phyloP scores from a whole-genome alignment of 495 filamentous ascomycete species.

The Talaromyces ruber region DNA sequence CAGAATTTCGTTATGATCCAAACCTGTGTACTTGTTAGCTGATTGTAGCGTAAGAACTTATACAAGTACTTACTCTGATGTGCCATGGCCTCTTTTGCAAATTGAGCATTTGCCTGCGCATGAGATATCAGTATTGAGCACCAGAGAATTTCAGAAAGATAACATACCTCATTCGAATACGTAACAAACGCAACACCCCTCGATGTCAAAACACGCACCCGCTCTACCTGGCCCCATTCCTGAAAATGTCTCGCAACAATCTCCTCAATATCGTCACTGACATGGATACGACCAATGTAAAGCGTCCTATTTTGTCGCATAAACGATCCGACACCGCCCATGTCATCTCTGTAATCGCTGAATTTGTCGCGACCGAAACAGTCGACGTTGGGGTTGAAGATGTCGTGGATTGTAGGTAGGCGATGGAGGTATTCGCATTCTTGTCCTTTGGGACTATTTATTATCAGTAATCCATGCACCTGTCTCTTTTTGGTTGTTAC shows the following conservation, averaged over 20 bases:
- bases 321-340: slow-evolving; percentile 91
- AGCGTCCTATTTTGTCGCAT: slow-evolving; percentile 86
- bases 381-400: slow-evolving; percentile 85
- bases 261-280: slow-evolving; percentile 96
- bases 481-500: background rate
- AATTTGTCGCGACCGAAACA: slow-evolving; percentile 88
- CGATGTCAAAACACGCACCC: slow-evolving; percentile 81
- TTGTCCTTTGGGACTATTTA: slow-evolving; percentile 71
- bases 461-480: background rate
- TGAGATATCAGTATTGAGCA: background rate
- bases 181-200: slow-evolving; percentile 89
- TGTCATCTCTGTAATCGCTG: slow-evolving; percentile 84
- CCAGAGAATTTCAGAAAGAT: background rate
- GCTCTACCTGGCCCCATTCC: slow-evolving; percentile 88
- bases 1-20: slow-evolving; percentile 84
- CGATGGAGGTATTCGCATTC: slow-evolving; percentile 95
- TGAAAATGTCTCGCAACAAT: slow-evolving; percentile 88
- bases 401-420: slow-evolving; percentile 70
- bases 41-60: background rate
- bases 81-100: slow-evolving; percentile 88
- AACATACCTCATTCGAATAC: slow-evolving; percentile 57
- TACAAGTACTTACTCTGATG: slow-evolving; percentile 46
- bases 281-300: slow-evolving; percentile 88
- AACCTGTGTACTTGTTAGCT: slow-evolving; percentile 10
- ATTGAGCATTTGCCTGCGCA: slow-evolving; percentile 63